Evolutionary conservation across 1,284 basidiomycete species (phyloP).

Genomic region (Rugosomyces carneus): DNA sequence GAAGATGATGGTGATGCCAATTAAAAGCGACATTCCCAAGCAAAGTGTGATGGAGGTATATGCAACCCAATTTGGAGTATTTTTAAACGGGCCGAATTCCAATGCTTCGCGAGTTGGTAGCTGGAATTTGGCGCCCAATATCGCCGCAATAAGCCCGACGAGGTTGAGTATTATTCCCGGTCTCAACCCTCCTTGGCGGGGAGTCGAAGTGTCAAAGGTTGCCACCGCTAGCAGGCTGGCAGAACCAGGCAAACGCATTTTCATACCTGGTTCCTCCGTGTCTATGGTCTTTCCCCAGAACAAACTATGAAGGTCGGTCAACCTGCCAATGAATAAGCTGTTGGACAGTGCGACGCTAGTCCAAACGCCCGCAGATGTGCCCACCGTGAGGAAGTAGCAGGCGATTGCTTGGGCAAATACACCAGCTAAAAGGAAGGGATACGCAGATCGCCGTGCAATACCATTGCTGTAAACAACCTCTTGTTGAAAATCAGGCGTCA

Average conservation of each 20-base stretch:
- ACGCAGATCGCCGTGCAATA: not conserved
- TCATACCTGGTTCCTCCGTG: not conserved
- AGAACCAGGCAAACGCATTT: not conserved
- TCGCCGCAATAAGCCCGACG: not conserved
- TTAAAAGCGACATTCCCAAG: not conserved
- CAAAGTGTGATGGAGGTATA: not conserved
- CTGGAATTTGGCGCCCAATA: not conserved
- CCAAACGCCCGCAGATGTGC: not conserved
- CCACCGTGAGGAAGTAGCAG: not conserved
- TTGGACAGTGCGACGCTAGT: not conserved
- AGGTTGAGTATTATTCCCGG: not conserved
- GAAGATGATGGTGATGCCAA: not conserved
- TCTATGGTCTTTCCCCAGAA: not conserved
- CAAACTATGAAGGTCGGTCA: not conserved
- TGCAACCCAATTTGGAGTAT: not conserved
- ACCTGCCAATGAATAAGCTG: not conserved
- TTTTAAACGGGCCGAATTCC: not conserved
- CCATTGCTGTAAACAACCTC: not conserved
- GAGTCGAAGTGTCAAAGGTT: not conserved
- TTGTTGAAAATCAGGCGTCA: not conserved
- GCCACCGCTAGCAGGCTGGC: not conserved
- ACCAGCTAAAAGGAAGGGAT: not conserved
- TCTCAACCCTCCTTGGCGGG: not conserved
- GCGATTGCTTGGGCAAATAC: not conserved
- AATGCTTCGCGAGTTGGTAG: not conserved